Evolutionary conservation across 2,329 filamentous ascomycete genomes (phyloP), one percentile per base, ranked within the genome.

Genomic region (Penicillium sp.): DNA sequence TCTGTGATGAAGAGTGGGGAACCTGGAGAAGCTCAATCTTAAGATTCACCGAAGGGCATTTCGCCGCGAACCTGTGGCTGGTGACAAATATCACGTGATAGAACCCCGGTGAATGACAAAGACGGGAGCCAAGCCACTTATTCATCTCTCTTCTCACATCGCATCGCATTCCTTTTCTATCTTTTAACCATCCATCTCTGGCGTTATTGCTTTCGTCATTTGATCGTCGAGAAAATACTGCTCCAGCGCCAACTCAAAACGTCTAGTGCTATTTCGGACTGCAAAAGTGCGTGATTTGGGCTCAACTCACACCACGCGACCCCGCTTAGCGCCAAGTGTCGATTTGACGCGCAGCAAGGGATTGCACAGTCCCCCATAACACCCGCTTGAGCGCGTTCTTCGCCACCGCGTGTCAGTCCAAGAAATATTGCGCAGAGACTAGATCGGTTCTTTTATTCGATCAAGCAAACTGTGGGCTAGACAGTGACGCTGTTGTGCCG

Each of bases 401-500:
- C 50, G 47, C 57, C 56, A 58, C 42, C 38, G 54, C 54, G 52
- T 53, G 52, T 56, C 37, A 50, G 29, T 51, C 32, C 37, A 52
- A 55, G 52, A 48, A 34, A 42, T 46, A 42, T 57, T 53, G 58
- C 62, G 60, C 64, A 54, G 57, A 57, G 53, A 51, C 64, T 62
- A 58, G 55, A 57, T 40, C 57, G 55, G 57, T 58, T 63, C 58
- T 60, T 63, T 27, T 60, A 62, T 27, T 50, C 37, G 60, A 65
- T 60, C 59, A 64, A 72, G 68, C 73, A 71, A 69, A 71, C 69
- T 57, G 61, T 65, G 63, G 65, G 62, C 61, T 55, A 63, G 63
- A 63, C 64, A 62, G 61, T 62, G 60, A 61, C 64, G 59, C 60
- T 64, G 50, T 63, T 65, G 54, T 64, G 60, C 66, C 62, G 64